Conservation (phyloP, 2,329 filamentous ascomycete genomes). For the Sporothrix pseudoabietina region DNA sequence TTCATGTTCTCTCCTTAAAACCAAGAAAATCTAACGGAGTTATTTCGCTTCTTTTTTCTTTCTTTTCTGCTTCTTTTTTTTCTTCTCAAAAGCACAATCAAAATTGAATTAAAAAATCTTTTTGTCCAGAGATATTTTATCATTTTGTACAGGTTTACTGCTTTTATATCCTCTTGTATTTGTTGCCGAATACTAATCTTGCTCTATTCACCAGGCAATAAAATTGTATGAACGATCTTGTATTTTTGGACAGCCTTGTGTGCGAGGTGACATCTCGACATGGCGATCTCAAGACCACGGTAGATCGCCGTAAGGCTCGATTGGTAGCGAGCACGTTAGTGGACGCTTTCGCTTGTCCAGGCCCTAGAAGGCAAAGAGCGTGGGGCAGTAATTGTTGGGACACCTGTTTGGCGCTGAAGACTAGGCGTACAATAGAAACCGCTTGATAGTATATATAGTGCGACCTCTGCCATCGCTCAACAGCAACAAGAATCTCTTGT, state of each 20-base stretch:
- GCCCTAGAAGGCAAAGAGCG: background rate
- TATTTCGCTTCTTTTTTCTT: background rate
- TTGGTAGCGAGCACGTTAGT: background rate
- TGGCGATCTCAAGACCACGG: background rate
- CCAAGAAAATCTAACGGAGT: too few relatives aligned
- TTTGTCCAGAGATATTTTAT: background rate
- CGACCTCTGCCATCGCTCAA: background rate
- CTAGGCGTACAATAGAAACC: too few relatives aligned
- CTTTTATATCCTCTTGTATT: too few relatives aligned
- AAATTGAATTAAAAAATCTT: background rate
- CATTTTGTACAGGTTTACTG: background rate
- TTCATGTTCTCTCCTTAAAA: too few relatives aligned
- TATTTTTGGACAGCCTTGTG: background rate
- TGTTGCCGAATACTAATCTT: background rate
- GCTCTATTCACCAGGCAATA: background rate
- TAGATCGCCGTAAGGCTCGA: background rate
- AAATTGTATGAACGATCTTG: too few relatives aligned
- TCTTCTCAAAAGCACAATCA: background rate
- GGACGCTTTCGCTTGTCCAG: background rate
- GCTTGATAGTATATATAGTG: background rate
- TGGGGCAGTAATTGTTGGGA: background rate
- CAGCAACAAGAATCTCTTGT: slow-evolving; percentile 24
- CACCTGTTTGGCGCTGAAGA: too few relatives aligned
- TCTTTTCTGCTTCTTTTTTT: background rate
- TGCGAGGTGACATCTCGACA: background rate